Conservation (phyloP, 108 stramenopile genomes). For the Skeletonema marinoi region DNA sequence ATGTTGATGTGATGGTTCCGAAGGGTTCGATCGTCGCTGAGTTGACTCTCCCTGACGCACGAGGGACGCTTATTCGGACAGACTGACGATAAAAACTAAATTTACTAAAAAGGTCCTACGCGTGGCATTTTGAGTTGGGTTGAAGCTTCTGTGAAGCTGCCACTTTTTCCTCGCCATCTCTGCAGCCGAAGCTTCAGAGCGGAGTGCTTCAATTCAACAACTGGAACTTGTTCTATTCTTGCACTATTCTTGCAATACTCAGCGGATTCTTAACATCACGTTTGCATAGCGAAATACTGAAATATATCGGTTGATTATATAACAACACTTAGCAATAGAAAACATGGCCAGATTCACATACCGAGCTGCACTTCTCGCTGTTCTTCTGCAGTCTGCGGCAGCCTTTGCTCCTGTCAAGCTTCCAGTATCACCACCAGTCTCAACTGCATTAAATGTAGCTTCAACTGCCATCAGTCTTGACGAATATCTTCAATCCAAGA, state of each 20-base stretch:
- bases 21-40: background rate
- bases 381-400: background rate
- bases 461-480: constrained; percentile 60
- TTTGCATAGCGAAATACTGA: background rate
- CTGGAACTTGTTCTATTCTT: background rate
- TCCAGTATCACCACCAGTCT: background rate
- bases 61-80: background rate
- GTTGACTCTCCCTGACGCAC: background rate
- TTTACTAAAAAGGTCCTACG: background rate
- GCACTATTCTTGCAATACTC: background rate
- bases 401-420: constrained; percentile 1
- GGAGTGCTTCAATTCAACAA: background rate
- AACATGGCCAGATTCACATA: background rate
- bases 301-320: background rate
- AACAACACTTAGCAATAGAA: background rate
- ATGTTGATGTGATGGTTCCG: constrained; percentile 1
- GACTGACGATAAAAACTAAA: background rate
- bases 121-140: background rate
- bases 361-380: constrained; percentile 4
- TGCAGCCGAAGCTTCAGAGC: background rate
- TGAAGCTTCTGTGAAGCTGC: background rate
- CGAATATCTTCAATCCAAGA: constrained; percentile 85
- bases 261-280: background rate
- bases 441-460: constrained; percentile 26
- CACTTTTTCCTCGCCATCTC: background rate